Evolutionary conservation across 108 stramenopile genomes (phyloP).

Genomic region (Fragilariopsis cylindrus): DNA sequence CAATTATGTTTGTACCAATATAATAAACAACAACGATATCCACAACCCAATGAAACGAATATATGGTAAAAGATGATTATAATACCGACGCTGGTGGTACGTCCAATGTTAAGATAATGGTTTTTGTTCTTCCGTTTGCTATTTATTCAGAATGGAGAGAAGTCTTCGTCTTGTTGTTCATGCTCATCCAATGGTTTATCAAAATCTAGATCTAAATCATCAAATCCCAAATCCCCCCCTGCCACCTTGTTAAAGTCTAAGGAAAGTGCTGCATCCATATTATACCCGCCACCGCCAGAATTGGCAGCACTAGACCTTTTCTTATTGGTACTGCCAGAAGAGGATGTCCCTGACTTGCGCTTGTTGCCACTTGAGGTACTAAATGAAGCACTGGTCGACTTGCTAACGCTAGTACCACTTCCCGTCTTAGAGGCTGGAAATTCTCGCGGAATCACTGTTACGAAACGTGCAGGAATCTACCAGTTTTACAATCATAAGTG

Average conservation of each 20-base stretch:
- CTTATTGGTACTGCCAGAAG: not conserved
- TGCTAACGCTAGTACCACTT: conserved; percentile 1
- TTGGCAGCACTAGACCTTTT: not conserved
- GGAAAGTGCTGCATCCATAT: not conserved
- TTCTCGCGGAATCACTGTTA: conserved; percentile 68
- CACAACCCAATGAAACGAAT: too few relatives aligned
- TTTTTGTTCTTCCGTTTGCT: not conserved
- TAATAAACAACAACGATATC: too few relatives aligned
- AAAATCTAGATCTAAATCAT: conserved; percentile 39
- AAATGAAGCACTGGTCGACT: conserved; percentile 11
- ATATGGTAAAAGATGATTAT: too few relatives aligned
- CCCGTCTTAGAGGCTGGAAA: conserved; percentile 44
- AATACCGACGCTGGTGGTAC: too few relatives aligned
- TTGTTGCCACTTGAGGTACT: conserved; percentile 6
- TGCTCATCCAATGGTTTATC: conserved; percentile 25
- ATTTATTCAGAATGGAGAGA: conserved; percentile 4
- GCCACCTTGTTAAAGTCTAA: not conserved
- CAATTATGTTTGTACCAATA: too few relatives aligned
- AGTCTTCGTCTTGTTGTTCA: conserved; percentile 15
- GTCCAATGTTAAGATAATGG: too few relatives aligned
- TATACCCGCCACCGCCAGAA: conserved; percentile 11
- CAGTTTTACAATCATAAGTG: not conserved
- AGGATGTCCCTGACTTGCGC: conserved; percentile 11
- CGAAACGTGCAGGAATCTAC: conserved; percentile 70
- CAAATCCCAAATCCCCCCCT: conserved; percentile 22